A percentile compares a stretch with the other conserved stretches of the same genome.
These are phyloP conservation scores for Bimuria novae-zelandiae DNA, from an alignment of 2,329 filamentous ascomycete species.

Conservation along the genomic window DNA sequence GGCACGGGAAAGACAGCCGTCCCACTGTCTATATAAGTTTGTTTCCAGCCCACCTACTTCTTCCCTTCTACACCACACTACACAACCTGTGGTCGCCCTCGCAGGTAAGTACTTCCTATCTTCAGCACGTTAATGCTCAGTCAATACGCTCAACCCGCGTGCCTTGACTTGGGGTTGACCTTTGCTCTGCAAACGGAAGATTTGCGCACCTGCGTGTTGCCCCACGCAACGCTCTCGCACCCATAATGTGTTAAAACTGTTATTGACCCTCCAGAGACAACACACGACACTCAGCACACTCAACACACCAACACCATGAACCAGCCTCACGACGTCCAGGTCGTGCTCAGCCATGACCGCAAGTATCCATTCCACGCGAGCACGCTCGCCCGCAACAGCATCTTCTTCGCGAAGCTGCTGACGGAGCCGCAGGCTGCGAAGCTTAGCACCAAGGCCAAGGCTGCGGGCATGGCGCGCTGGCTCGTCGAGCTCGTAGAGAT, in stretches of 20 bases:
- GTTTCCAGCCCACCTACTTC: background rate
- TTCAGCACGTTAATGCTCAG: too few species aligned
- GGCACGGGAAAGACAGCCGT: background rate
- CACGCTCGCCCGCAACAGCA: slow-evolving; percentile 38
- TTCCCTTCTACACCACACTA: background rate
- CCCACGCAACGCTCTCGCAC: background rate
- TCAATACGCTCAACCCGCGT: too few species aligned
- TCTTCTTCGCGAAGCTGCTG: slow-evolving; percentile 36
- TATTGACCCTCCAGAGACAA: background rate
- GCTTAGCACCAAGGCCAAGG: slow-evolving; percentile 28
- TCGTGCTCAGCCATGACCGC: slow-evolving; percentile 36
- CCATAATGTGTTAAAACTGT: background rate
- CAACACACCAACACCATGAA: slow-evolving; percentile 24
- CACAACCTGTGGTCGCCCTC: too few species aligned
- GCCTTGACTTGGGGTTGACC: background rate
- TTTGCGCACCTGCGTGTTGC: background rate
- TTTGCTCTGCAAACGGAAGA: background rate
- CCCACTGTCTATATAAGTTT: background rate
- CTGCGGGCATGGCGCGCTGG: slow-evolving; percentile 34
- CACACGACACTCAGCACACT: background rate
- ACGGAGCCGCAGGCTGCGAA: slow-evolving; percentile 35
- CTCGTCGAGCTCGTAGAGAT: slow-evolving; percentile 38
- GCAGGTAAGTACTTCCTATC: too few species aligned
- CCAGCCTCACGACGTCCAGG: slow-evolving; percentile 41
- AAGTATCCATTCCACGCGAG: slow-evolving; percentile 43